Conservation (phyloP, 805 yeast genomes). For the Pichia occidentalis region DNA sequence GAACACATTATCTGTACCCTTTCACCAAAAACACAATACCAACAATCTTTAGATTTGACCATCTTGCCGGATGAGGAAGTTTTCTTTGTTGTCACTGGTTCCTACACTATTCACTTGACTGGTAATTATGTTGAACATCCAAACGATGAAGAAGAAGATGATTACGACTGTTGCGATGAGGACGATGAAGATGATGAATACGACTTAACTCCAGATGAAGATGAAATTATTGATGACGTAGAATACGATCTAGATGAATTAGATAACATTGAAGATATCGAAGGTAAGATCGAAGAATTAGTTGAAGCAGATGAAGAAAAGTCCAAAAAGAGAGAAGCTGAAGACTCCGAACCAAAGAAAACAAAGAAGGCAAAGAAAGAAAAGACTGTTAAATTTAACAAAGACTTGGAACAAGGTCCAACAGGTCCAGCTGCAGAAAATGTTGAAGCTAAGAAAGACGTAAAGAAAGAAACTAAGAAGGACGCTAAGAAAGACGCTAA, state of each 20-base stretch:
- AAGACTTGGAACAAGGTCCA: constrained; percentile 93
- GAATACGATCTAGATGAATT: constrained; percentile 54
- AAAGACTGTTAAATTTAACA: constrained; percentile 82
- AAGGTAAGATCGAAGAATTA: constrained; percentile 67
- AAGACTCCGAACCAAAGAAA: constrained; percentile 23
- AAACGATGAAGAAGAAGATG: constrained; percentile 61
- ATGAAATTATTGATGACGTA: constrained; percentile 48
- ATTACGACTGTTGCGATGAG: constrained; percentile 41
- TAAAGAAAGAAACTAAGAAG: constrained; percentile 17
- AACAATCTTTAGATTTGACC: constrained; percentile 86
- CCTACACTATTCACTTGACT: constrained; percentile 83
- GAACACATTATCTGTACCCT: constrained; percentile 85
- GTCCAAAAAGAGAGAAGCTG: constrained; percentile 29
- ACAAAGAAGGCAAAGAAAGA: constrained; percentile 36
- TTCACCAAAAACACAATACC: constrained; percentile 76
- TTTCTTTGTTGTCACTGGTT: constrained; percentile 90
- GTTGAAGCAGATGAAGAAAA: constrained; percentile 54
- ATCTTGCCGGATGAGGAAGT: constrained; percentile 92
- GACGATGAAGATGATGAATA: constrained; percentile 51
- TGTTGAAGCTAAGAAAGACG: constrained; percentile 26
- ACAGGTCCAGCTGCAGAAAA: constrained; percentile 32
- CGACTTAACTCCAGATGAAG: constrained; percentile 73
- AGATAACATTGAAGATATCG: constrained; percentile 65
- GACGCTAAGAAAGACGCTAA: constrained; percentile 25
- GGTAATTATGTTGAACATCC: constrained; percentile 98